These are phyloP conservation scores for Cladosporium sp. DNA, from an alignment of 2,329 filamentous ascomycete species.

Conservation along the genomic window DNA sequence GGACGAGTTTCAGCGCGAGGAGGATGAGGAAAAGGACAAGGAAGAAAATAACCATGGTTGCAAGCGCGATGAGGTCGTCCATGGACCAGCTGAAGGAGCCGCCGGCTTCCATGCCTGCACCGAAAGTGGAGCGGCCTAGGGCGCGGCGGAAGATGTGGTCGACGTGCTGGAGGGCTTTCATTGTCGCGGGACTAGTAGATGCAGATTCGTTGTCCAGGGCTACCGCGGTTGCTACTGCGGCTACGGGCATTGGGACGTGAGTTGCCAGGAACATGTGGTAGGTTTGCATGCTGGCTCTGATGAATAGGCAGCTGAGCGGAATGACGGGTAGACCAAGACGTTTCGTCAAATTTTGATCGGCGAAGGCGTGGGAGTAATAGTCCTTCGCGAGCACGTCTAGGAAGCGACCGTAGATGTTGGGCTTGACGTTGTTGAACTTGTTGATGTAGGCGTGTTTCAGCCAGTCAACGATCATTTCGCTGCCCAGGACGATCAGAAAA, in stretches of 20 bases:
- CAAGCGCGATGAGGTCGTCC: constrained; percentile 68
- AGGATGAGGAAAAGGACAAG: constrained; percentile 79
- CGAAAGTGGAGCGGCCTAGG: constrained; percentile 68
- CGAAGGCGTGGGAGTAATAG: constrained; percentile 95
- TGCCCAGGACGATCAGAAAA: constrained; percentile 88
- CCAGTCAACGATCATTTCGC: constrained; percentile 95
- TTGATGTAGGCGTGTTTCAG: constrained; percentile 96
- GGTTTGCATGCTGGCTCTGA: constrained; percentile 88
- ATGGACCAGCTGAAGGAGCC: constrained; percentile 50
- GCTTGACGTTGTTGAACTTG: constrained; percentile 97
- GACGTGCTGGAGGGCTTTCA: constrained; percentile 72
- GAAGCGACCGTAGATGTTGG: constrained; percentile 80
- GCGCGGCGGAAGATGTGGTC: constrained; percentile 73
- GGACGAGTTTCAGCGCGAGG: constrained; percentile 66
- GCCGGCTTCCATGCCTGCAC: constrained; percentile 34
- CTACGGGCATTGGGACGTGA: constrained; percentile 69
- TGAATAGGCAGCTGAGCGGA: constrained; percentile 89
- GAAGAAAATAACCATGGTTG: constrained; percentile 83
- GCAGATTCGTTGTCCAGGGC: constrained; percentile 48
- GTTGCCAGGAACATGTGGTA: constrained; percentile 97
- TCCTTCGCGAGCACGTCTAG: constrained; percentile 94
- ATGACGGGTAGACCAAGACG: constrained; percentile 87
- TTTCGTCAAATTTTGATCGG: constrained; percentile 82
- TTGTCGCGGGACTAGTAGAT: constrained; percentile 62
- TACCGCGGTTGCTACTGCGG: constrained; percentile 62